phyloP scores from a whole-genome alignment of 345 rosid genomes.

The Boechera stricta region DNA sequence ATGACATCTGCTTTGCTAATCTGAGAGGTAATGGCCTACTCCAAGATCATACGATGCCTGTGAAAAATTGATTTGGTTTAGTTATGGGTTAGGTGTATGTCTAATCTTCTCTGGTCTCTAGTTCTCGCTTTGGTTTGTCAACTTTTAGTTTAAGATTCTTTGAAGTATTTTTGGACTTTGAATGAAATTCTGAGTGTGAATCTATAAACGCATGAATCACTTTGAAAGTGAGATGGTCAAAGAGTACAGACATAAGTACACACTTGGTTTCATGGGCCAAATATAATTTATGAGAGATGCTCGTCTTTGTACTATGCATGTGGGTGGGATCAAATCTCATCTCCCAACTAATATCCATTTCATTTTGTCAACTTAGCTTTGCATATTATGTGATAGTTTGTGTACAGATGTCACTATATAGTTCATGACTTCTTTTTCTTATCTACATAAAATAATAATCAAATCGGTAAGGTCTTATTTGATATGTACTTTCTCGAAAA shows the following conservation, averaged over 20 bases:
- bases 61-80: constrained; percentile 25
- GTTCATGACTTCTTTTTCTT: neutral
- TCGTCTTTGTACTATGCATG: constrained; percentile 21
- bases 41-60: constrained; percentile 7
- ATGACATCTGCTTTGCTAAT: constrained; percentile 1
- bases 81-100: constrained; percentile 14
- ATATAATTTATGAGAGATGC: constrained; percentile 8
- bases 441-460: neutral
- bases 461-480: constrained; percentile 1
- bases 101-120: constrained; percentile 4
- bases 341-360: constrained; percentile 39
- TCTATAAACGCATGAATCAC: constrained; percentile 12
- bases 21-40: constrained; percentile 27
- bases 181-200: constrained; percentile 35
- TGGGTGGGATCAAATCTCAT: constrained; percentile 31
- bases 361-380: constrained; percentile 31
- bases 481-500: constrained; percentile 24
- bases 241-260: constrained; percentile 29
- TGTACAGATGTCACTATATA: constrained; percentile 35
- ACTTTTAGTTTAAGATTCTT: constrained; percentile 23
- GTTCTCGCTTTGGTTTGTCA: constrained; percentile 10
- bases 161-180: constrained; percentile 28
- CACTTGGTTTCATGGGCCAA: constrained; percentile 32
- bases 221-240: constrained; percentile 36
- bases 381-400: constrained; percentile 12